A percentile compares a stretch with the other conserved stretches of the same genome.
phyloP scores from a whole-genome alignment of 169 alveolate genomes.

The Eimeria zaria region DNA sequence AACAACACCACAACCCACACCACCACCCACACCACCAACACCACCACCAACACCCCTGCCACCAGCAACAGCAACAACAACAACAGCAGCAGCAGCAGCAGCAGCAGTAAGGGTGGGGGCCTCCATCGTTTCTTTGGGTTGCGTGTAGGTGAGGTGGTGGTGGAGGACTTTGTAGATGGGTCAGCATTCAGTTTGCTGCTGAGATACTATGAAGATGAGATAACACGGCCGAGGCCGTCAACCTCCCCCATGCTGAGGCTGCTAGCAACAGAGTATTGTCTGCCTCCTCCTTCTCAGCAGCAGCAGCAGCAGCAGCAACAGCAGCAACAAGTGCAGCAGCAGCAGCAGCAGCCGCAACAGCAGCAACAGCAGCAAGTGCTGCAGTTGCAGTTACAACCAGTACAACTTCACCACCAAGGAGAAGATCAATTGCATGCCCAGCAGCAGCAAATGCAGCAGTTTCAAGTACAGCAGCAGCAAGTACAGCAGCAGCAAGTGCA shows the following conservation, averaged over 20 bases:
- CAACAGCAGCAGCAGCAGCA: constrained; percentile 16
- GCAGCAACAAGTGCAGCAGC: neutral
- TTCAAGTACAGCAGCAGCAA: neutral
- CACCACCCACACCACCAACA: neutral
- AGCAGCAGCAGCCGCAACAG: neutral
- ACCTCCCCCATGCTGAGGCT: neutral
- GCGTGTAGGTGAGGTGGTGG: neutral
- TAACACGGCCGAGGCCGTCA: neutral
- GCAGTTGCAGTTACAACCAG: no score
- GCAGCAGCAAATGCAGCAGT: neutral
- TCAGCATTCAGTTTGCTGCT: neutral
- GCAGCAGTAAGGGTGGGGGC: neutral
- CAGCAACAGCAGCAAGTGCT: neutral
- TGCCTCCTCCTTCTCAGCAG: neutral
- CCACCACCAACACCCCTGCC: neutral
- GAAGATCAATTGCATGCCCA: neutral
- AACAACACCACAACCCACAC: neutral
- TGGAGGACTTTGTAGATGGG: neutral
- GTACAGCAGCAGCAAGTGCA: neutral
- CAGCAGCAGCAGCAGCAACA: constrained; percentile 46
- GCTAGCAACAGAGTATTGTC: neutral
- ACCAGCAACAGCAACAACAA: neutral
- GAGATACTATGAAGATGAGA: constrained; percentile 17
- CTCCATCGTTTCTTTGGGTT: neutral
- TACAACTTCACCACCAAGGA: neutral